Evolutionary conservation across 2,329 filamentous ascomycete species (phyloP).

Genomic region (Stagonosporopsis rhizophila): DNA sequence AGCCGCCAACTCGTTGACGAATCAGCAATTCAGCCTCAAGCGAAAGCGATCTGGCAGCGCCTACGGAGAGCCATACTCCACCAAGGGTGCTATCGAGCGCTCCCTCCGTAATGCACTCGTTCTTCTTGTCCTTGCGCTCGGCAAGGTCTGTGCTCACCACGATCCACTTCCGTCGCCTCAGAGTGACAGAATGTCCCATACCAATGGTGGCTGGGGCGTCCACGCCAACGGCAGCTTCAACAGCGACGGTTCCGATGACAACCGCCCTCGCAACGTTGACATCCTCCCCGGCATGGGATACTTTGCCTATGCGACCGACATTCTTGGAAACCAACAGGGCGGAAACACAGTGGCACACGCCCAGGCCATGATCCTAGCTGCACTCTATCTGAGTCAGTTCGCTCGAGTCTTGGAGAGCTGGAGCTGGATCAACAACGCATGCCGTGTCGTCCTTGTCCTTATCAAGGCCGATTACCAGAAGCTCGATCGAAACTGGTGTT

Average conservation of each 20-base stretch:
- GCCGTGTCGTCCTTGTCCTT: conserved; percentile 71
- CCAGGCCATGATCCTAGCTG: conserved; percentile 83
- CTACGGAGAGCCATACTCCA: conserved; percentile 34
- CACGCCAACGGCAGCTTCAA: conserved; percentile 46
- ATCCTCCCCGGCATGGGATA: conserved; percentile 89
- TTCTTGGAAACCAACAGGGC: conserved; percentile 80
- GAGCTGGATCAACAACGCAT: conserved; percentile 69
- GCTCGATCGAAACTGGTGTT: conserved; percentile 33
- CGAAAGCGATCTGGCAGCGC: conserved; percentile 45
- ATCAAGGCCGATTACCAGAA: conserved; percentile 66
- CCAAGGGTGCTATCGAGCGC: conserved; percentile 35
- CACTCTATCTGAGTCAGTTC: conserved; percentile 87
- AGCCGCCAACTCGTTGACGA: conserved; percentile 22
- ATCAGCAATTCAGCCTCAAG: conserved; percentile 34
- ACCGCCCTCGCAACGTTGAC: conserved; percentile 71
- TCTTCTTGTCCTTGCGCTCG: conserved; percentile 82
- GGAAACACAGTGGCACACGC: conserved; percentile 83
- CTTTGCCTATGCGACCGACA: conserved; percentile 84
- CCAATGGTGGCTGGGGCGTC: conserved; percentile 32
- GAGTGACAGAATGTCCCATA: conserved; percentile 50
- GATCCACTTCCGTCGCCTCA: conserved; percentile 63
- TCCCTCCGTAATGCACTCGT: conserved; percentile 73
- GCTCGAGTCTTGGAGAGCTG: conserved; percentile 87
- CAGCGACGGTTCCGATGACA: conserved; percentile 35
- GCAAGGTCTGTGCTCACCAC: conserved; percentile 74